A percentile compares a stretch with the other conserved stretches of the same genome.
Conservation (phyloP, 768 basidiomycete genomes). For the Calocybe cyanea region DNA sequence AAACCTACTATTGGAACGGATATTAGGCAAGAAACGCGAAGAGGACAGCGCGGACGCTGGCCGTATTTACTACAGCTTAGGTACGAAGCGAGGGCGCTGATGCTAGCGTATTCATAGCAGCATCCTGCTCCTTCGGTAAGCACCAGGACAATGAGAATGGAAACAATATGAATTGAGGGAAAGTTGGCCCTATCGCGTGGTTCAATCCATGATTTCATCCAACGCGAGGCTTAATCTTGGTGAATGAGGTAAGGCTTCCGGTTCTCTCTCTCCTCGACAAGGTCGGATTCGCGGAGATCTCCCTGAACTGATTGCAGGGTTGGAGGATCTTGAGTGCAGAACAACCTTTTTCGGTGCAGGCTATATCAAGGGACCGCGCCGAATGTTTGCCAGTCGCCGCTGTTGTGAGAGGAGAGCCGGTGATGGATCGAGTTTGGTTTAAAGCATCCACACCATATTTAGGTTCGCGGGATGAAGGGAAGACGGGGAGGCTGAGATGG, state of each 20-base stretch:
- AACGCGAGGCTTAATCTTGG: background rate
- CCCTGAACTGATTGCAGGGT: constrained; percentile 9
- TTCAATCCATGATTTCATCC: too few relatives aligned
- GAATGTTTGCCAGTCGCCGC: background rate
- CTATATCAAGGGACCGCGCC: constrained; percentile 2
- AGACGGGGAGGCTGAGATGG: background rate
- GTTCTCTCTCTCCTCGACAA: background rate
- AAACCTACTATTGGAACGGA: background rate
- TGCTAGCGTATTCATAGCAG: background rate
- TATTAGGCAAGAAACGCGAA: constrained; percentile 4
- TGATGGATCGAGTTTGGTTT: background rate
- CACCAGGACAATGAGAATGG: background rate
- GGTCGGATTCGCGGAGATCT: constrained; percentile 6
- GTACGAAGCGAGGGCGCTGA: too few relatives aligned
- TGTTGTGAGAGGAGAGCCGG: constrained; percentile 2
- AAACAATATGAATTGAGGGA: background rate
- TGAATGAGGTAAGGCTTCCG: background rate
- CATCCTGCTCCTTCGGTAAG: background rate
- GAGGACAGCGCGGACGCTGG: background rate
- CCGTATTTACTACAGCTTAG: too few relatives aligned
- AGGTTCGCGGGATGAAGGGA: constrained; percentile 1
- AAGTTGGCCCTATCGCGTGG: background rate
- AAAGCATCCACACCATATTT: background rate
- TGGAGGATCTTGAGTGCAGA: constrained; percentile 2
- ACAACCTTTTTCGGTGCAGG: background rate